Conservation (phyloP, 2,329 filamentous ascomycete genomes). For the Claviceps sp. region DNA sequence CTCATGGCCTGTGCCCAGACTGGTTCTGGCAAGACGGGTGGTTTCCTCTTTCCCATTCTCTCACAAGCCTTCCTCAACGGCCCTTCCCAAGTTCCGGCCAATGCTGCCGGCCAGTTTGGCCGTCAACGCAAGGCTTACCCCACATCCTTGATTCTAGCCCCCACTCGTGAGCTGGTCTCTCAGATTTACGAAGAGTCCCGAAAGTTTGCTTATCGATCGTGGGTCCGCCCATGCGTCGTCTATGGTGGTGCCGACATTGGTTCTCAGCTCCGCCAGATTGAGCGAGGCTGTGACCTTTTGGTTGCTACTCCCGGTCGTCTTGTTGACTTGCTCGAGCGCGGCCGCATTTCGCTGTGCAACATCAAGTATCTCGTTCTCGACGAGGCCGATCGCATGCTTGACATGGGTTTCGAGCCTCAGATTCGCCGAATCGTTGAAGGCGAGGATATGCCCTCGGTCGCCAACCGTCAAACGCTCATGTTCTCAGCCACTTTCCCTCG, state of each 20-base stretch:
- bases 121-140: slow-evolving; percentile 97
- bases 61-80: slow-evolving; percentile 94
- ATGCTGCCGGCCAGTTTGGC: slow-evolving; percentile 59
- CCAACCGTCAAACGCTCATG: slow-evolving; percentile 93
- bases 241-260: slow-evolving; percentile 99
- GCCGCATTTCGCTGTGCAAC: slow-evolving; percentile 91
- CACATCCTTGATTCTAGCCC: slow-evolving; percentile 87
- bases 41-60: slow-evolving; percentile 97
- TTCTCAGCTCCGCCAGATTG: slow-evolving; percentile 94
- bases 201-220: slow-evolving; percentile 97
- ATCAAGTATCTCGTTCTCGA: slow-evolving; percentile 99
- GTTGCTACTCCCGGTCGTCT: slow-evolving; percentile 96
- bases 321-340: slow-evolving; percentile 95
- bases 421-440: slow-evolving; percentile 97
- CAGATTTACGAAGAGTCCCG: slow-evolving; percentile 96
- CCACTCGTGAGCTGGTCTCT: slow-evolving; percentile 94
- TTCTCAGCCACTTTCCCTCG: slow-evolving; percentile 98
- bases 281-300: slow-evolving; percentile 90
- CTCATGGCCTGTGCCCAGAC: slow-evolving; percentile 99
- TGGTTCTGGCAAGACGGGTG: slow-evolving; percentile 98
- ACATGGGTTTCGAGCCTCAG: slow-evolving; percentile 99
- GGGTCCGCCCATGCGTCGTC: slow-evolving; percentile 96
- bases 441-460: slow-evolving; percentile 86
- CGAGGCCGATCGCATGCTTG: slow-evolving; percentile 99
- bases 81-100: slow-evolving; percentile 55